A percentile compares a stretch with the other conserved stretches of the same genome.
Evolutionary conservation across 2,329 filamentous ascomycete genomes (phyloP).

Genomic region (Sarocladium oryzae): DNA sequence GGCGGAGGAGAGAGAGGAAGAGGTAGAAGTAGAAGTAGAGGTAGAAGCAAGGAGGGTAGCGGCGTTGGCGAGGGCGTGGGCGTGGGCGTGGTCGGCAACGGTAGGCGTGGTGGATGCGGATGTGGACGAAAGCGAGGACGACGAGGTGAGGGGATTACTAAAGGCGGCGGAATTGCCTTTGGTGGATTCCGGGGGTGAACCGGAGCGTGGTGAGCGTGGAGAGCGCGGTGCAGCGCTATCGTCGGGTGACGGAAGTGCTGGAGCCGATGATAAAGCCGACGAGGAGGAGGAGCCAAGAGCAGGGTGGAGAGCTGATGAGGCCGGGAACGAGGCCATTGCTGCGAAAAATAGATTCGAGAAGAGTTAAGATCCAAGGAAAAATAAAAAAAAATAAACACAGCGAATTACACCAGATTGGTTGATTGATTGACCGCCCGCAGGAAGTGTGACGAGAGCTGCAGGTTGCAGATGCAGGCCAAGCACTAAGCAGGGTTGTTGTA

Average conservation of each 20-base stretch:
- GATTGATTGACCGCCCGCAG: too few relatives aligned
- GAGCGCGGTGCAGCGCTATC: too few relatives aligned
- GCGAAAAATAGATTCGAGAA: neutral
- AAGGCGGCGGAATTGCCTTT: neutral
- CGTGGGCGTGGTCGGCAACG: constrained; percentile 2
- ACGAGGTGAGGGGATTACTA: constrained; percentile 7
- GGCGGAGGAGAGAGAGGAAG: constrained; percentile 14
- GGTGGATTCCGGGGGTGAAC: too few relatives aligned
- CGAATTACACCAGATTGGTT: too few relatives aligned
- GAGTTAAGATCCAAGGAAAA: neutral
- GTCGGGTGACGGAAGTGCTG: constrained; percentile 4
- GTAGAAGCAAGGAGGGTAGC: constrained; percentile 8
- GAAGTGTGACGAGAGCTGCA: constrained; percentile 3
- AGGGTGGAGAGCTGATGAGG: constrained; percentile 45
- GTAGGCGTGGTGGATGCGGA: constrained; percentile 12
- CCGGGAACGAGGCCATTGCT: constrained; percentile 19
- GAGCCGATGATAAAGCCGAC: constrained; percentile 1
- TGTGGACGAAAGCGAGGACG: constrained; percentile 11
- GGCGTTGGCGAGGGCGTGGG: constrained; percentile 17
- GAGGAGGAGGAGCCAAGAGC: constrained; percentile 36
- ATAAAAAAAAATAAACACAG: too few relatives aligned
- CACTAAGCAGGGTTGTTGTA: neutral
- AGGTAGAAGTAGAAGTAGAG: constrained; percentile 15
- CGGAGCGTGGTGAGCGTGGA: too few relatives aligned
- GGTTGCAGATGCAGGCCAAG: neutral